phyloP scores from a whole-genome alignment of 164 flowering plant genomes.

The Berberis vulgaris region DNA sequence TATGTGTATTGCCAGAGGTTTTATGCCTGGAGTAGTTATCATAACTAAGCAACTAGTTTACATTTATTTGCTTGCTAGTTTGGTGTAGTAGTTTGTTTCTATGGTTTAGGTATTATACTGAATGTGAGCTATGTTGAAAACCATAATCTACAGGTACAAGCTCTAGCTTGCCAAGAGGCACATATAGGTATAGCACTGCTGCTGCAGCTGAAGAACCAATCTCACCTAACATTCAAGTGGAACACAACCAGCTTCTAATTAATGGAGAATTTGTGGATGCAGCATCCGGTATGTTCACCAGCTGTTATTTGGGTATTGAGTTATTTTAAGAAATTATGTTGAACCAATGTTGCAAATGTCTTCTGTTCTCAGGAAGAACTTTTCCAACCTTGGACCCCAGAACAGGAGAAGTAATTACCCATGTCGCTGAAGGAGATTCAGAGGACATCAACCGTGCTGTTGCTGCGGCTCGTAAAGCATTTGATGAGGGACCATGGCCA shows the following conservation, averaged over 20 bases:
- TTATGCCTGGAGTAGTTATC: too few species aligned
- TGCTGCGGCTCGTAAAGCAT: slow-evolving; percentile 74
- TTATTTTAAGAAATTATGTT: not conserved
- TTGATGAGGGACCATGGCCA: slow-evolving; percentile 92
- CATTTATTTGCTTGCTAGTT: too few species aligned
- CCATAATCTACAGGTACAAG: slow-evolving; percentile 21
- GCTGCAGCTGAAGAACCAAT: slow-evolving; percentile 40
- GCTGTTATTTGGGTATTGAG: not conserved
- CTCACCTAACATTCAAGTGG: slow-evolving; percentile 44
- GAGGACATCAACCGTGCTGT: slow-evolving; percentile 80
- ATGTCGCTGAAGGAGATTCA: slow-evolving; percentile 70
- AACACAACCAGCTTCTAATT: slow-evolving; percentile 54
- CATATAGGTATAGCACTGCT: slow-evolving; percentile 39
- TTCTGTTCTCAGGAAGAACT: slow-evolving; percentile 45
- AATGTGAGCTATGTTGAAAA: not conserved
- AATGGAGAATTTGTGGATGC: slow-evolving; percentile 71
- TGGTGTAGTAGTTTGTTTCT: too few species aligned
- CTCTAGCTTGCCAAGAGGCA: slow-evolving; percentile 17
- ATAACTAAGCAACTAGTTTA: too few species aligned
- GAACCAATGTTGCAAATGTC: not conserved
- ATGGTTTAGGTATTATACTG: not conserved
- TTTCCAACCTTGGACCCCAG: slow-evolving; percentile 71
- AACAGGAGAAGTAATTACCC: slow-evolving; percentile 66
- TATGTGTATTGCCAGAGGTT: too few species aligned
- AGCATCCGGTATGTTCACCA: slow-evolving; percentile 44